Evolutionary conservation across 805 yeast species (phyloP), one percentile per base, ranked within the genome.

Genomic region (Blastobotrys peoriensis): DNA sequence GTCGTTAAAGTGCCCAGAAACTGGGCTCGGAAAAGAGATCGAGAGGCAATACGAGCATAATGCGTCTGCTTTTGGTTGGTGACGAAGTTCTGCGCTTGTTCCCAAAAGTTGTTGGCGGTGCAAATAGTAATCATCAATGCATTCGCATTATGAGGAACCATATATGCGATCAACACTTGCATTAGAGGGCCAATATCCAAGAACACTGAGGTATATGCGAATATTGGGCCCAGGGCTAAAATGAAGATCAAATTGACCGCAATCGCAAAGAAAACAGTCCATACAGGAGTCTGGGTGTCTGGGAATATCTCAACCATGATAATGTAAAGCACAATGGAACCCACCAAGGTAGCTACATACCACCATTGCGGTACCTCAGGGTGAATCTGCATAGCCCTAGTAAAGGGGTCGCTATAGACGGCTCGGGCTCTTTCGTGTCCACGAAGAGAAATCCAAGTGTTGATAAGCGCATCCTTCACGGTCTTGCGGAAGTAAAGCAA

Each of bases 101-200:
- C 73, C 54, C 76, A 82, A 46, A 79, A 49, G 69, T 49, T 51
- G 41, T 42, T 41, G 5, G 53, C 56, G 30, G 69, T 58, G 65
- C 44, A 80, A 76, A 56, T 71, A 23, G 44, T 43, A 27, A 47
- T 47, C 49, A 51, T 42, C 42, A 47, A 30, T 3, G 54, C 54
- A 13, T 46, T 47, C 18, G 49, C 48, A 66, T 69, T 67, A 3
- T 78, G 83, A 3, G 85, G 86, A 9, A 78, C 66, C 38, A 80
- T 73, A 56, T 79, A 79, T 1, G 86, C 87, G 36, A 78, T 74
- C 41, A 82, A 69, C 45, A 82, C 64, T 55, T 81, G 86, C 3
- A 78, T 75, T 45, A 82, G 62, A 2, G 79, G 83, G 56, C 76
- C 77, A 50, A 81, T 64, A 17, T 80, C 79, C 49, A 80, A 68